Conservation (phyloP, 2,329 filamentous ascomycete genomes). For the Tolypocladium endophyticum region DNA sequence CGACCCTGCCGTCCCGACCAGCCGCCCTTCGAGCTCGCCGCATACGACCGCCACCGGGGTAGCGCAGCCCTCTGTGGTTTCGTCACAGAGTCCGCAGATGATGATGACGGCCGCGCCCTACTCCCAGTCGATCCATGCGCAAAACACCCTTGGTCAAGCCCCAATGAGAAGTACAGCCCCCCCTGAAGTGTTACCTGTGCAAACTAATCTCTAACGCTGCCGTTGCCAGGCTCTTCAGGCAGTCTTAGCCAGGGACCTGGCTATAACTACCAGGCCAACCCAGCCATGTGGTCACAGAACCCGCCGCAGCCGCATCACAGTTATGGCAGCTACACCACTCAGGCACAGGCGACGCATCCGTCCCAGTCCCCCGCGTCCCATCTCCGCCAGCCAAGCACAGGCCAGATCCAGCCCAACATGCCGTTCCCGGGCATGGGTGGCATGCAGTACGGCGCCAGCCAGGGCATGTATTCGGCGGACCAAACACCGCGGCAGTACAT, state of each 20-base stretch:
- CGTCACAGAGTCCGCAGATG: constrained; percentile 54
- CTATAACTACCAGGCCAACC: constrained; percentile 53
- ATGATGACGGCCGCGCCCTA: constrained; percentile 59
- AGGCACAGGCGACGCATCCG: constrained; percentile 38
- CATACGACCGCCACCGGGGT: constrained; percentile 43
- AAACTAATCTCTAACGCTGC: background rate
- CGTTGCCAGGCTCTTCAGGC: constrained; percentile 34
- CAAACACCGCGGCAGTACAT: constrained; percentile 58
- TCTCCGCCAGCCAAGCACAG: constrained; percentile 44
- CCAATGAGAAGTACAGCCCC: constrained; percentile 58
- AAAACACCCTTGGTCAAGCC: constrained; percentile 62
- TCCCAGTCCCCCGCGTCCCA: constrained; percentile 50
- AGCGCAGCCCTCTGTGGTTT: constrained; percentile 45
- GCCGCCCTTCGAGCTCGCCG: constrained; percentile 46
- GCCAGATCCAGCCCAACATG: constrained; percentile 48
- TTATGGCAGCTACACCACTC: constrained; percentile 42
- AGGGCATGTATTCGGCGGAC: constrained; percentile 50
- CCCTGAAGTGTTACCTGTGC: constrained; percentile 30
- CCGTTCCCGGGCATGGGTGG: constrained; percentile 54
- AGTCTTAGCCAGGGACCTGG: constrained; percentile 46
- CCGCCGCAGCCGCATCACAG: constrained; percentile 51
- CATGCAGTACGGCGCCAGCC: constrained; percentile 45
- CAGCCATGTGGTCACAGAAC: constrained; percentile 55
- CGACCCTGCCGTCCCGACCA: constrained; percentile 35
- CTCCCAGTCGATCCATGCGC: constrained; percentile 59